A percentile compares a stretch with the other conserved stretches of the same genome.
phyloP scores from a whole-genome alignment of 441 rosid species.

The Viola pubescens region DNA sequence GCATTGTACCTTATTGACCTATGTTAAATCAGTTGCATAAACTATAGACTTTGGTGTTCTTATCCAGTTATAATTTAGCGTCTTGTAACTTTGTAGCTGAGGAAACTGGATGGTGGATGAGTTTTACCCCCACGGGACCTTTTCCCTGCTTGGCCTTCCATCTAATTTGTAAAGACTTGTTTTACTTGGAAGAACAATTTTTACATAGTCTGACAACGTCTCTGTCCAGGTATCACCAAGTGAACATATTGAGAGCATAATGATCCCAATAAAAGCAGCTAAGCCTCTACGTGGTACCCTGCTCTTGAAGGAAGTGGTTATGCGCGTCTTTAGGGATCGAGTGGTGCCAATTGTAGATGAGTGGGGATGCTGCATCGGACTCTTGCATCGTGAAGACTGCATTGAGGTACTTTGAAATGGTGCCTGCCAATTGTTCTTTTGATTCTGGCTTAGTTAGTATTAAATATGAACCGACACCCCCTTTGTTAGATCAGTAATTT shows the following conservation, averaged over 20 bases:
- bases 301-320: slow-evolving; percentile 40
- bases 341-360: slow-evolving; percentile 65
- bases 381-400: slow-evolving; percentile 71
- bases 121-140: background rate
- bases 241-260: slow-evolving; percentile 54
- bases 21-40: background rate
- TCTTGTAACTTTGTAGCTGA: background rate
- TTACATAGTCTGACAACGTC: slow-evolving; percentile 6
- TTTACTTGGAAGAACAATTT: background rate
- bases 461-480: too few species aligned
- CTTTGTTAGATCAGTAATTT: too few species aligned
- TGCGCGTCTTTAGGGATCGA: slow-evolving; percentile 50
- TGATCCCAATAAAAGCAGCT: slow-evolving; percentile 50
- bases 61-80: too few species aligned
- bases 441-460: too few species aligned
- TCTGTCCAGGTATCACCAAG: slow-evolving; percentile 37
- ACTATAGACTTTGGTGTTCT: too few species aligned
- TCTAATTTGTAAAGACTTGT: background rate
- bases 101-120: background rate
- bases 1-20: background rate
- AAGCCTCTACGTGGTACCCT: slow-evolving; percentile 44
- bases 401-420: slow-evolving; percentile 30
- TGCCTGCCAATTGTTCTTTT: background rate
- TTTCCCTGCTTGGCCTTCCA: too few species aligned
- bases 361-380: slow-evolving; percentile 57